These are phyloP conservation scores for Colletotrichum gigasporum DNA, from an alignment of 2,329 filamentous ascomycete species.

Conservation along the genomic window DNA sequence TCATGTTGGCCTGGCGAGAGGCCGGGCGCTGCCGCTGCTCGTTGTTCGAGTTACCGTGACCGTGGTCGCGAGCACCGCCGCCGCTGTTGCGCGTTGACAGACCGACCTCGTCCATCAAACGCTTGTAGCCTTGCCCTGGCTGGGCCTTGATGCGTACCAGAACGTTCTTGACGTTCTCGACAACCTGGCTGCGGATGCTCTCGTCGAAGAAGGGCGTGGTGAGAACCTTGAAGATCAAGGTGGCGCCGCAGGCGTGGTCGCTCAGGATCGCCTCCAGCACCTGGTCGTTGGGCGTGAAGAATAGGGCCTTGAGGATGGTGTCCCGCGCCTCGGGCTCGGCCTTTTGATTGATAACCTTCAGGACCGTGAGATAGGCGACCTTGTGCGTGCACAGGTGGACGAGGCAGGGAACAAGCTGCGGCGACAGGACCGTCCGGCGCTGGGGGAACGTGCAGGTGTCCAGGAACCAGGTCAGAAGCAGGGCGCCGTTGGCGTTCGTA, in stretches of 20 bases:
- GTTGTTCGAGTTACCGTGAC: slow-evolving; percentile 38
- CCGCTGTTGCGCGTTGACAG: slow-evolving; percentile 72
- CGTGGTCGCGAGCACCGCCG: slow-evolving; percentile 54
- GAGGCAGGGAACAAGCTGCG: slow-evolving; percentile 89
- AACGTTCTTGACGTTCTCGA: slow-evolving; percentile 92
- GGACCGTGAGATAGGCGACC: slow-evolving; percentile 94
- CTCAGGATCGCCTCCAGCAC: slow-evolving; percentile 89
- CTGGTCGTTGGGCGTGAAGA: slow-evolving; percentile 89
- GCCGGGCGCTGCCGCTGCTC: slow-evolving; percentile 65
- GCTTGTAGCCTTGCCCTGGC: slow-evolving; percentile 95
- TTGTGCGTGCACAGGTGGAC: slow-evolving; percentile 98
- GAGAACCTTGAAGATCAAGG: slow-evolving; percentile 97
- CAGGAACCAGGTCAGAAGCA: slow-evolving; percentile 96
- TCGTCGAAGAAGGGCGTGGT: slow-evolving; percentile 98
- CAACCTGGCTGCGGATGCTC: slow-evolving; percentile 83
- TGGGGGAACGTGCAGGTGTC: slow-evolving; percentile 97
- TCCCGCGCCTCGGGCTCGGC: slow-evolving; percentile 93
- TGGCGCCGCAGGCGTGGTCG: slow-evolving; percentile 92
- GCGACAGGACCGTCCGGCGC: slow-evolving; percentile 89
- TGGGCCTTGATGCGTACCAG: slow-evolving; percentile 91
- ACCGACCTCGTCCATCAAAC: slow-evolving; percentile 97
- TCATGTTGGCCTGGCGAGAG: slow-evolving; percentile 62
- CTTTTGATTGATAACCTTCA: slow-evolving; percentile 99
- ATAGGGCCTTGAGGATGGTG: slow-evolving; percentile 87
- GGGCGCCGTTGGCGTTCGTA: slow-evolving; percentile 93